These are phyloP conservation scores for Piloderma croceum DNA, from an alignment of 768 basidiomycete genomes.

Conservation along the genomic window DNA sequence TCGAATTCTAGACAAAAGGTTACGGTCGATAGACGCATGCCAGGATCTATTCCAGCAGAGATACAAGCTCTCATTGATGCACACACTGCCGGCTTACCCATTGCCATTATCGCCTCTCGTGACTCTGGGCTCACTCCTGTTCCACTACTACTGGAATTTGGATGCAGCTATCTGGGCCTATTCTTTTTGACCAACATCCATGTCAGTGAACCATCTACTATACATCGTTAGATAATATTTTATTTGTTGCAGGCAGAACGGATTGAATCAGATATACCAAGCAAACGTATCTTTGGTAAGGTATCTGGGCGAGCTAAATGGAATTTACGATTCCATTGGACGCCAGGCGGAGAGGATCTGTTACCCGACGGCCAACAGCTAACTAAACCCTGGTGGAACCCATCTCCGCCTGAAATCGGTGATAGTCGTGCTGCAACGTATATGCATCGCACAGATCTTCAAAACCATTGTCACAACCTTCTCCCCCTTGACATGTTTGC, in stretches of 20 bases:
- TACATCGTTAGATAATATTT: neutral
- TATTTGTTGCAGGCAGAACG: slow-evolving; percentile 6
- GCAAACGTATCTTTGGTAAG: slow-evolving; percentile 1
- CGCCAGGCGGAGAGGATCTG: slow-evolving; percentile 43
- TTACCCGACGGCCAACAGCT: slow-evolving; percentile 19
- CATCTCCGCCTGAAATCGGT: slow-evolving; percentile 9
- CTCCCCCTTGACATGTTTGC: slow-evolving; percentile 27
- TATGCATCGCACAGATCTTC: slow-evolving; percentile 13
- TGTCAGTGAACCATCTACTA: slow-evolving; percentile 21
- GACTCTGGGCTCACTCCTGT: slow-evolving; percentile 24
- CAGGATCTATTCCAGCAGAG: slow-evolving; percentile 35
- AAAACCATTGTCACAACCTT: slow-evolving; percentile 22
- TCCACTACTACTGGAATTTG: slow-evolving; percentile 31
- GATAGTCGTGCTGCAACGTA: slow-evolving; percentile 16
- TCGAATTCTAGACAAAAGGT: too few relatives aligned
- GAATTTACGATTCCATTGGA: slow-evolving; percentile 44
- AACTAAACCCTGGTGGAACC: neutral
- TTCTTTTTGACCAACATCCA: slow-evolving; percentile 38
- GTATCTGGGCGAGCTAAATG: slow-evolving; percentile 36
- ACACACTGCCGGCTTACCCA: slow-evolving; percentile 31
- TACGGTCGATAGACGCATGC: slow-evolving; percentile 21
- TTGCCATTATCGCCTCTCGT: slow-evolving; percentile 35
- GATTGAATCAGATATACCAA: slow-evolving; percentile 15
- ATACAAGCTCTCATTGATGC: slow-evolving; percentile 37
- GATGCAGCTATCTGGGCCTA: slow-evolving; percentile 41